Base-by-base conservation (phyloP, 202 grass and related monocot genomes). In the Saccharum hybrid region DNA sequence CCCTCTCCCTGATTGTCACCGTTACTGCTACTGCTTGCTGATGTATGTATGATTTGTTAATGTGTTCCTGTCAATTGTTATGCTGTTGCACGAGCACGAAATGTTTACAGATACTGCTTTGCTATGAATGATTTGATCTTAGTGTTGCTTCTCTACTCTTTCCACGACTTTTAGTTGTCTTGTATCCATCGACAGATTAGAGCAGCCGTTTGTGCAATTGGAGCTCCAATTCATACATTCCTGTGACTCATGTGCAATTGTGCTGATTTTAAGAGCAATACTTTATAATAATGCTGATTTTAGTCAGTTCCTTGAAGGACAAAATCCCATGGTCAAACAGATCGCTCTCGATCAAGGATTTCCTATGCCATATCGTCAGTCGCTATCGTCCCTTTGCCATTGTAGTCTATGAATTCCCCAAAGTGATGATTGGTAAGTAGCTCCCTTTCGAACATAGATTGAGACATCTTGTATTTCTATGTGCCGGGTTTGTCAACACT, bases 361-460 rank as follows among this genome's bases (percentile, higher is more conserved):
- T 54, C 18, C 10, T 57, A 38, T 59, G 73, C 11, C 26, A 13
- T 61, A 76, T 41, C 36, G 4, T 60, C 52, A 60, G 33, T 60
- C 74, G 4, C 28, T 43, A 30, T 63, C 22, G 10, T 10, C 7
- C 57, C 34, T 9, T 40, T 7, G 3, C 3, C 34, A 15, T 61
- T 41, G 30, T 41, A 22, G 31, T 40, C 11, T 76, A 40, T 0
- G 57, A 33, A 19, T 78, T 33, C 60, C 14, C 39, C 14, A 64
- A 45, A 19, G 21, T 31, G 39, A 33, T 71, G 70, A 41, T 71
- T 14, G 72, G 76, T 39, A 77, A 57, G 2, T 66, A 72, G 4
- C 43, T 66, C 63, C 66, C 42, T 73, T 49, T 31, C 6, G 42
- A 83, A 72, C 59, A 74, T 75, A 33, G 80, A 83, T 16, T 73